A percentile compares a stretch with the other conserved stretches of the same genome.
Evolutionary conservation across 768 basidiomycete species (phyloP).

Genomic region (Leccinum olivaceopallidum): DNA sequence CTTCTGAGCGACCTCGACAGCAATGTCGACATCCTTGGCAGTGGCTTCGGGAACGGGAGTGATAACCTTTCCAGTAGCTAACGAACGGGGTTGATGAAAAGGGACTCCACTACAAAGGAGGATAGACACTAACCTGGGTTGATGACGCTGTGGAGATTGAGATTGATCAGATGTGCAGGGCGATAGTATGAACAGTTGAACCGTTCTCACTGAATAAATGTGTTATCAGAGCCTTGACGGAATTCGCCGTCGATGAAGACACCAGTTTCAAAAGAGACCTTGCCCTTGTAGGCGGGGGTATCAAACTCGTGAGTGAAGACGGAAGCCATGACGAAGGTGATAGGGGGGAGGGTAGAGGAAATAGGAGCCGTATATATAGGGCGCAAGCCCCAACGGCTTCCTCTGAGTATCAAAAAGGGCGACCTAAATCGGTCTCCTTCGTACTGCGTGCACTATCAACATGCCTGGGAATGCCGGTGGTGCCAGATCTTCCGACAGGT

Average conservation of each 20-base stretch:
- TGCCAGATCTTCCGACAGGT: background rate
- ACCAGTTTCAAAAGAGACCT: constrained; percentile 57
- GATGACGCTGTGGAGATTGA: background rate
- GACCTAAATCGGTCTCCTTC: background rate
- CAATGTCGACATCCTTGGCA: constrained; percentile 70
- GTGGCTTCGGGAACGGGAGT: constrained; percentile 57
- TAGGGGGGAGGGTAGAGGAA: background rate
- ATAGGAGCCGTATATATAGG: background rate
- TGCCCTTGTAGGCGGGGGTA: constrained; percentile 57
- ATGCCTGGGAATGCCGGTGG: background rate
- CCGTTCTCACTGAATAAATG: constrained; percentile 68
- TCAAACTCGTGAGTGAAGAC: constrained; percentile 53
- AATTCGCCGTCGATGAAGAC: constrained; percentile 74
- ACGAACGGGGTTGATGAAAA: background rate
- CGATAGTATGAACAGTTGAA: background rate
- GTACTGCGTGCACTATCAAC: background rate
- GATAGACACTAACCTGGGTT: constrained; percentile 39
- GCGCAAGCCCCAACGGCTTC: background rate
- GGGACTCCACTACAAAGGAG: background rate
- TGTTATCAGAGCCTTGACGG: constrained; percentile 51
- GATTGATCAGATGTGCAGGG: background rate
- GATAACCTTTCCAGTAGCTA: constrained; percentile 66
- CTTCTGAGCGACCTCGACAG: constrained; percentile 67
- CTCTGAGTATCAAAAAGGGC: background rate
- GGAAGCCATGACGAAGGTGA: constrained; percentile 37